Base-by-base conservation (phyloP, 192 early-diverging fungal species). In the Phycomyces nitens region DNA sequence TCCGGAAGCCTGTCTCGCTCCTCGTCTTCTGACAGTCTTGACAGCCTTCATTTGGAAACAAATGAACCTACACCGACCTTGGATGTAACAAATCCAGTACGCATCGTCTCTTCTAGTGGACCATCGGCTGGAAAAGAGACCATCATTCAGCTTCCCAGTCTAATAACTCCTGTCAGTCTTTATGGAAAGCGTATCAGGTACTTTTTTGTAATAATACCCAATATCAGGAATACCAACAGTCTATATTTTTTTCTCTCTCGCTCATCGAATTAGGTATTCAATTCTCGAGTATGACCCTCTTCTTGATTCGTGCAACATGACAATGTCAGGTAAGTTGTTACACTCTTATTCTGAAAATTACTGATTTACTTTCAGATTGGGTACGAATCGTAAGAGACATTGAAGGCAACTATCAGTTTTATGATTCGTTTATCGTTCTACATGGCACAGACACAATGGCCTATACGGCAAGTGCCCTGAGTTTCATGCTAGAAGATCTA, bases 401-500 rank as follows among this genome's bases (percentile, higher is more conserved):
- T 68, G 95, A 99, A 75, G 81, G 82, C 61, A 97, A 95, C 65
- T 99, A 99, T 79, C 71, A 89, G 65, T 76, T 87, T 11, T 98
- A 86, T 62, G 97, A 99, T 64, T 92, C 95, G 0, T 99, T 99
- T 69, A 89, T 99, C 60, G 91, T 99, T 22, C 77, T 99, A 23
- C 97, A 99, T 58, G 92, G 92, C 27, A 94, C 93, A 0, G 92
- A 94, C 74, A 94, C 92, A 0, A 94, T 94, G 92, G 82, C 91
- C 0, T 94, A 90, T 66, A 92, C 92, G 0, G 92, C 92, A 5
- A 86, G 87, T 67, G 92, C 88, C 0, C 82, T 99, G 53, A 92
- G 90, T 62, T 99, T 99, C 72, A 91, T 99, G 88, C 79, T 99
- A 41, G 95, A 99, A 70, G 89, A 94, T 64, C 80, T 99, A 34